These are phyloP conservation scores for Blastobotrys capitulatus DNA, from an alignment of 1,139 yeast genomes.

Conservation along the genomic window DNA sequence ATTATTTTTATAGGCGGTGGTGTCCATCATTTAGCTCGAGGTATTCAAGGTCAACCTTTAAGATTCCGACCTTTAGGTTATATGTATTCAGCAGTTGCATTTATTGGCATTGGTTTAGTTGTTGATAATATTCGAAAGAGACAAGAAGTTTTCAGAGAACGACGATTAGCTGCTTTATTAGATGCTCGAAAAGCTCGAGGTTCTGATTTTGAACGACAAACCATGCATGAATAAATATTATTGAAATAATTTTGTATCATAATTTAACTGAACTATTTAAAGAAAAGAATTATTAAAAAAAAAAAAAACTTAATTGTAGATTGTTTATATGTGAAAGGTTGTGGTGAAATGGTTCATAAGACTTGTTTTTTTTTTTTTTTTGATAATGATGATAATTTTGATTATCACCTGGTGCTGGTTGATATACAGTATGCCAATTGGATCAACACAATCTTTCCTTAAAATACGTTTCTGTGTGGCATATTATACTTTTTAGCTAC, in stretches of 20 bases:
- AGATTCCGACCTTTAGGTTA: conserved; percentile 34
- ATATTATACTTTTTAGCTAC: too few species aligned
- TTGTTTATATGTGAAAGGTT: too few species aligned
- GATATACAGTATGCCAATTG: too few species aligned
- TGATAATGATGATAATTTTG: too few species aligned
- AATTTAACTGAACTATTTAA: not conserved
- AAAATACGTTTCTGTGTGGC: too few species aligned
- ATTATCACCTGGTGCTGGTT: too few species aligned
- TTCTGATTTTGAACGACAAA: conserved; percentile 18
- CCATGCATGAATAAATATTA: not conserved
- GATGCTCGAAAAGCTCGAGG: conserved; percentile 32
- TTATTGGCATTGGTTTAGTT: conserved; percentile 31
- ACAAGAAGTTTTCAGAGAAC: conserved; percentile 31
- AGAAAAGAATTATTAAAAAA: too few species aligned
- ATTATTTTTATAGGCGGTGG: conserved; percentile 30
- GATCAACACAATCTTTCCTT: too few species aligned
- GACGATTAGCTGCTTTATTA: conserved; percentile 28
- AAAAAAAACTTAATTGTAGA: too few species aligned
- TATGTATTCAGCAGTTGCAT: conserved; percentile 30
- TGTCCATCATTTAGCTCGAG: conserved; percentile 35
- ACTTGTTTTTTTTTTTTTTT: too few species aligned
- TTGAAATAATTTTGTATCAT: not conserved
- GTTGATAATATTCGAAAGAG: conserved; percentile 29
- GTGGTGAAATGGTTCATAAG: too few species aligned
- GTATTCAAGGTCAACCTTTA: conserved; percentile 34